Evolutionary conservation across 306 rosid species (phyloP), one percentile per base, ranked within the genome.

Genomic region (Lupinus albus): DNA sequence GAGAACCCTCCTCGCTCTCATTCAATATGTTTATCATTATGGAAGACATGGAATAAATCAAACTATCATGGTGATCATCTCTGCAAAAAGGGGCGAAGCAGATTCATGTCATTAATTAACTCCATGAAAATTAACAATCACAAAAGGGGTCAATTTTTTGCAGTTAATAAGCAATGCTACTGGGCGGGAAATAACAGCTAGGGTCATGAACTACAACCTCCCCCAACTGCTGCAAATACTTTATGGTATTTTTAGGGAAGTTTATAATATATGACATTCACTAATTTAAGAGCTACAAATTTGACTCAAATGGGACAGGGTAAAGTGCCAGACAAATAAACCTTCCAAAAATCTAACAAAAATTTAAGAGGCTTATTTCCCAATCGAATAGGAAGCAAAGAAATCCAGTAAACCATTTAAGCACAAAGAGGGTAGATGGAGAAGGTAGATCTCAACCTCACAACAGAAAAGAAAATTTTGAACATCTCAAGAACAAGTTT

Each of bases 401-500:
- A 41, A 61, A 61, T 49, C 30, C 8, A 62, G 47, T 14, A 61
- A 48, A 67, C 68, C 39, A 54, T 32, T 61, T 12, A 61, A 60
- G 59, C 28, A 74, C 33, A 48, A 44, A 33, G 50, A 79, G 56
- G 11, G 55, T 25, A 62, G 61, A 61, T 50, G n/a, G 25, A 56
- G 73, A 30, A 57, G 55, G 35, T 56, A 64, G 50, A 76, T 65
- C 53, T 28, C 63, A 52, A 90, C 99, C 99, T 90, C 74, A 80
- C 87, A 77, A 80, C 84, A n/a, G 88, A 80, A 83, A 93, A 93
- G 73, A 93, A 85, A 56, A 67, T 74, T 45, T 70, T 86, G 79
- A 90, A 88, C 96, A 86, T 86, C 74, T 88, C 89, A 0, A 82
- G 49, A 72, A 90, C 87, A 70, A 93, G 79, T 81, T 86, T 90